Conservation (phyloP, 1,139 yeast genomes). For the Diutina catenulata region DNA sequence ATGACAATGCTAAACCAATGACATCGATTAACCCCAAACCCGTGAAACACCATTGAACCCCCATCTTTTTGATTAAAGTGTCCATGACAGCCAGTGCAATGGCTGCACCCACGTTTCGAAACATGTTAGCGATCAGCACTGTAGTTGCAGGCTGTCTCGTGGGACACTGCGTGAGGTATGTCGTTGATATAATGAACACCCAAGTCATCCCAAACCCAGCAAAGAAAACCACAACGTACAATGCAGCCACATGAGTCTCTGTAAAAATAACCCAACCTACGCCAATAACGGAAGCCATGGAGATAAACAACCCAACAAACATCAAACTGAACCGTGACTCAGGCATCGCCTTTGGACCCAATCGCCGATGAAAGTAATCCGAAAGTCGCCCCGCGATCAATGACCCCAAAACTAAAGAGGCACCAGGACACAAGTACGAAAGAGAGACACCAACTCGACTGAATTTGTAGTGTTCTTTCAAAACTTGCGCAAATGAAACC, state of each 20-base stretch:
- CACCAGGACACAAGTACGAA: slow-evolving; percentile 42
- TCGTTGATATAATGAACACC: slow-evolving; percentile 1
- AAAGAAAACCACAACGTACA: background rate
- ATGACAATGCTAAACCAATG: background rate
- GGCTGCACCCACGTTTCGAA: slow-evolving; percentile 4
- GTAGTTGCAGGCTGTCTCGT: background rate
- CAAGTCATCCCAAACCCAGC: slow-evolving; percentile 2
- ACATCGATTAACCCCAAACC: background rate
- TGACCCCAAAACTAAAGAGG: slow-evolving; percentile 38
- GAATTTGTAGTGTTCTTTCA: slow-evolving; percentile 26
- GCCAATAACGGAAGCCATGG: background rate
- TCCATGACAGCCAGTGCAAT: background rate
- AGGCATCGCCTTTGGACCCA: background rate
- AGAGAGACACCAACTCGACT: slow-evolving; percentile 26
- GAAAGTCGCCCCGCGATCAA: slow-evolving; percentile 39
- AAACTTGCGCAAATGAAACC: slow-evolving; percentile 34
- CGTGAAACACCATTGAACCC: slow-evolving; percentile 1
- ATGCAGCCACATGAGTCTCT: background rate
- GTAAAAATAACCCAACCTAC: background rate
- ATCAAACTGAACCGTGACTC: background rate
- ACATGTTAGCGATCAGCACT: background rate
- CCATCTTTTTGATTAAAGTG: background rate
- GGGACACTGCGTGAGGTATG: slow-evolving; percentile 4
- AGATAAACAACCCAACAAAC: background rate
- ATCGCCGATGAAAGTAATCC: slow-evolving; percentile 15